Evolutionary conservation across 2,329 filamentous ascomycete genomes (phyloP).

Genomic region (Hymenoscyphus repandus): DNA sequence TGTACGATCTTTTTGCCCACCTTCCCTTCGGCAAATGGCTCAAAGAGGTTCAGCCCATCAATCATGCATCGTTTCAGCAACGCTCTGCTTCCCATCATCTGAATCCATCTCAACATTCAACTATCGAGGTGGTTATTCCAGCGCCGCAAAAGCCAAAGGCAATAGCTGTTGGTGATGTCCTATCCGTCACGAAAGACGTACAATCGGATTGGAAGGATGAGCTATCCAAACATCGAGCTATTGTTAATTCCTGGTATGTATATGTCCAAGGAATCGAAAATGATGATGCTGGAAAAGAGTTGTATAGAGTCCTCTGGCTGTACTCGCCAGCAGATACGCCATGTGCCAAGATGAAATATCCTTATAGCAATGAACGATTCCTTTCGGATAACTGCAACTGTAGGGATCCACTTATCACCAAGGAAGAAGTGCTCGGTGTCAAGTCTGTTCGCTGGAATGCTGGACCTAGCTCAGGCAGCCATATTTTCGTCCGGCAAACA

Average conservation of each 20-base stretch:
- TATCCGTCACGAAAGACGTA: conserved; percentile 39
- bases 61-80: conserved; percentile 27
- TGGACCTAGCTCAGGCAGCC: conserved; percentile 32
- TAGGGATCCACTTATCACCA: conserved; percentile 37
- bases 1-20: conserved; percentile 57
- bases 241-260: conserved; percentile 61
- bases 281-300: conserved; percentile 31
- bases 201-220: conserved; percentile 52
- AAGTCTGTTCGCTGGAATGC: conserved; percentile 55
- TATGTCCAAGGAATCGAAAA: conserved; percentile 56
- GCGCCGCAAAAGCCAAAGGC: conserved; percentile 33
- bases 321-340: conserved; percentile 68
- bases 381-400: conserved; percentile 74
- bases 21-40: conserved; percentile 55
- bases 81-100: conserved; percentile 6
- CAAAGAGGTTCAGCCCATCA: conserved; percentile 31
- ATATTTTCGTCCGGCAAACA: conserved; percentile 66
- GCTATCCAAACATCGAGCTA: conserved; percentile 36
- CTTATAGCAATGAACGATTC: conserved; percentile 68
- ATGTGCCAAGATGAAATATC: conserved; percentile 63
- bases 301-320: conserved; percentile 67
- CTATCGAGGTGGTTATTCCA: neutral
- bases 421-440: conserved; percentile 51
- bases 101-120: conserved; percentile 1
- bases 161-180: conserved; percentile 44